Evolutionary conservation across 2,329 filamentous ascomycete genomes (phyloP).

Genomic region (Ophiostoma sp.): DNA sequence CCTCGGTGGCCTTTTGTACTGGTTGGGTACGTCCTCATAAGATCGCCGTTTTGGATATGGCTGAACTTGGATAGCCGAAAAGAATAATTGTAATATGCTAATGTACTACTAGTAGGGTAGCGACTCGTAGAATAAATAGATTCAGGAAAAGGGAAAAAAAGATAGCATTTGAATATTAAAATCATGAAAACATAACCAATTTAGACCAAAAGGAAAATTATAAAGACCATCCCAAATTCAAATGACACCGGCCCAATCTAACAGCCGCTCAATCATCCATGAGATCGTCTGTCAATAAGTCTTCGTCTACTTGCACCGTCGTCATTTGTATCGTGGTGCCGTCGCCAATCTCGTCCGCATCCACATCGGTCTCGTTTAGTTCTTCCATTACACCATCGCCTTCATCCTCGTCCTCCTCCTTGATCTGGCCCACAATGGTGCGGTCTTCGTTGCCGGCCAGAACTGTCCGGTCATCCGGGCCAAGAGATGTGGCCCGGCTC

Average conservation of each 20-base stretch:
- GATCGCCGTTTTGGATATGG: neutral
- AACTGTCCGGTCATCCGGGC: constrained; percentile 34
- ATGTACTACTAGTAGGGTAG: neutral
- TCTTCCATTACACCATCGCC: constrained; percentile 33
- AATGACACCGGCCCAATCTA: neutral
- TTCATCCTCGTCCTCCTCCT: constrained; percentile 50
- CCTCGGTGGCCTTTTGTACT: constrained; percentile 59
- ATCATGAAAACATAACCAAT: constrained; percentile 17
- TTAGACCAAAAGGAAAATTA: neutral
- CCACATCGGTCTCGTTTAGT: constrained; percentile 26
- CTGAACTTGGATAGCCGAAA: neutral
- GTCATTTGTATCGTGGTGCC: constrained; percentile 35
- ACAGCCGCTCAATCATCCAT: constrained; percentile 18
- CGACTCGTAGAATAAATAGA: neutral
- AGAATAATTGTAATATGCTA: neutral
- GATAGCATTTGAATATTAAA: constrained; percentile 12
- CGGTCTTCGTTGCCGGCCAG: constrained; percentile 39
- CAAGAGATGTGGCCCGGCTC: constrained; percentile 49
- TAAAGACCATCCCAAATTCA: neutral
- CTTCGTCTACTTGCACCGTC: constrained; percentile 19
- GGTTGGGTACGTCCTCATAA: constrained; percentile 43
- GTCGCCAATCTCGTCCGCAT: constrained; percentile 38
- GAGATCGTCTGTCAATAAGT: constrained; percentile 27
- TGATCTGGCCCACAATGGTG: constrained; percentile 48
- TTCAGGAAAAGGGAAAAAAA: neutral